phyloP scores from a whole-genome alignment of 2,329 filamentous ascomycete species.

The Penicillium sp. region DNA sequence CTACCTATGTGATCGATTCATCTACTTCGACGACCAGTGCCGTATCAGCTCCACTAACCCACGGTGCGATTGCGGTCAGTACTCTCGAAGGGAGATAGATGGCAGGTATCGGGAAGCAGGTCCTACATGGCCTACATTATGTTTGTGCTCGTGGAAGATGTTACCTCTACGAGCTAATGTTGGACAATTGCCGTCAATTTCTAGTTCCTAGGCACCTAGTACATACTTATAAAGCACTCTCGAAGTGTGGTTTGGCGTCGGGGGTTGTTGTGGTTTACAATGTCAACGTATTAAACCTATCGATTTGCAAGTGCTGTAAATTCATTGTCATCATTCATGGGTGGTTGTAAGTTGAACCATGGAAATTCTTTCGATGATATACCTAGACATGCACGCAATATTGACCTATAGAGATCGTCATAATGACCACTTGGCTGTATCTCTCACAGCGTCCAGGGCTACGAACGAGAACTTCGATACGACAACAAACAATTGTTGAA shows the following conservation, averaged over 20 bases:
- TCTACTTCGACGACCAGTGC: not conserved
- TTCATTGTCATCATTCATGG: not conserved
- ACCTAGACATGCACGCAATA: not conserved
- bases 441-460: not conserved
- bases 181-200: not conserved
- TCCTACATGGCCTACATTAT: not conserved
- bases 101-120: not conserved
- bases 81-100: not conserved
- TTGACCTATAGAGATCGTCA: not conserved
- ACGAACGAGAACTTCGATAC: not conserved
- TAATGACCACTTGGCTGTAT: not conserved
- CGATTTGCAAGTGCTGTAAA: not conserved
- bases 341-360: not conserved
- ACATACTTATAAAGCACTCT: not conserved
- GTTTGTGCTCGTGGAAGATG: not conserved
- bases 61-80: not conserved
- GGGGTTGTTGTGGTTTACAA: too few relatives aligned
- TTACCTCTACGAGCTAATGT: not conserved
- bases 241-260: too few relatives aligned
- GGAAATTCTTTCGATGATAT: not conserved
- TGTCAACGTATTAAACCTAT: not conserved
- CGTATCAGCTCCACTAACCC: not conserved
- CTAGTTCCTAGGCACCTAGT: not conserved
- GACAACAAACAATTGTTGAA: not conserved
- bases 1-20: not conserved